Evolutionary conservation across 179 eudicot genomes (phyloP).

Genomic region (Heliamphora pulchella): DNA sequence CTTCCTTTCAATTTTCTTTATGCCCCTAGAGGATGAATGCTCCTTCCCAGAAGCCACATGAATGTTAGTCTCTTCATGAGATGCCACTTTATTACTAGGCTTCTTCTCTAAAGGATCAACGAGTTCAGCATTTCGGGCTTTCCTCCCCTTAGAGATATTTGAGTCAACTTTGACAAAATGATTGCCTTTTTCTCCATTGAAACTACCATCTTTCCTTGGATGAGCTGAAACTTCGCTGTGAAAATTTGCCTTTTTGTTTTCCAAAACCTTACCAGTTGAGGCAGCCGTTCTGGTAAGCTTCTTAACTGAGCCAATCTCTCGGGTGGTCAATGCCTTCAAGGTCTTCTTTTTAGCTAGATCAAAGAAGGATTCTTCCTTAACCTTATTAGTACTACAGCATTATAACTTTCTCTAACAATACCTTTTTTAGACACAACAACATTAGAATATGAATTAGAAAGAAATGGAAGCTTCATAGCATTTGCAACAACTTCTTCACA

Average conservation of each 20-base stretch:
- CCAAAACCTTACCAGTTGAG: conserved; percentile 26
- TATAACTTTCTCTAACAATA: conserved; percentile 12
- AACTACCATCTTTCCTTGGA: conserved; percentile 24
- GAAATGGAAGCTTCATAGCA: conserved; percentile 74
- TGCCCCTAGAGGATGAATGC: conserved; percentile 35
- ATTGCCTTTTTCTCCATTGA: conserved; percentile 26
- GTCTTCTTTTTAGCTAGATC: too few species aligned
- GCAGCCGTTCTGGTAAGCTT: conserved; percentile 34
- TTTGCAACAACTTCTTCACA: conserved; percentile 64
- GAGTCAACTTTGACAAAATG: conserved; percentile 21
- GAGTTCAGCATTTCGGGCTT: conserved; percentile 14
- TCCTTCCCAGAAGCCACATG: conserved; percentile 34
- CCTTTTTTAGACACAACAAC: conserved; percentile 23
- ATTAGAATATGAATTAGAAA: conserved; percentile 37
- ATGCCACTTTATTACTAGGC: conserved; percentile 22
- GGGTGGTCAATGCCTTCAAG: conserved; percentile 22
- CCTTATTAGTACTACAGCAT: conserved; percentile 9
- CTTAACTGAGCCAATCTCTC: conserved; percentile 29
- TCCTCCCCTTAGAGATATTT: conserved; percentile 24
- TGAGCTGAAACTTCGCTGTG: conserved; percentile 20
- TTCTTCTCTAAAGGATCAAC: conserved; percentile 30
- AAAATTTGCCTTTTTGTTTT: conserved; percentile 21
- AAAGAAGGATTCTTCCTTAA: conserved; percentile 24
- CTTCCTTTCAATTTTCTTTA: conserved; percentile 46
- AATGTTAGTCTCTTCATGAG: conserved; percentile 30